These are phyloP conservation scores for Suhomyces emberorum DNA, from an alignment of 805 yeast genomes.

Conservation along the genomic window DNA sequence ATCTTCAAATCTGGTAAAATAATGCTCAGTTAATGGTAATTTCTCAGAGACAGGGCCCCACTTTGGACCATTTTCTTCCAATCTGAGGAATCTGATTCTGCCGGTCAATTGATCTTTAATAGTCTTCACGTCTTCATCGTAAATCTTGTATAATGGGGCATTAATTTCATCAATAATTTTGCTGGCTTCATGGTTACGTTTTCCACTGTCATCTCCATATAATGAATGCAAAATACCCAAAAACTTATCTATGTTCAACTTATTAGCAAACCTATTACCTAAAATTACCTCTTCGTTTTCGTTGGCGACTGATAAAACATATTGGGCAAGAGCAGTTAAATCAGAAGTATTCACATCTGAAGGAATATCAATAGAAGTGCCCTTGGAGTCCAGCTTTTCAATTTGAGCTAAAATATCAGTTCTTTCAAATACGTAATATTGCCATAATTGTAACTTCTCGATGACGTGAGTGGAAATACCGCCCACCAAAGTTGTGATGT, in stretches of 20 bases:
- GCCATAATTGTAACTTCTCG: slow-evolving; percentile 73
- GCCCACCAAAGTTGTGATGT: slow-evolving; percentile 58
- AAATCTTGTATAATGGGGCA: slow-evolving; percentile 63
- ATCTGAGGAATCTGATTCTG: slow-evolving; percentile 70
- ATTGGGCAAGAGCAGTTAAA: slow-evolving; percentile 46
- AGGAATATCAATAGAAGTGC: slow-evolving; percentile 12
- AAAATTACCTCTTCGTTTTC: slow-evolving; percentile 42
- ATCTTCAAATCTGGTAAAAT: slow-evolving; percentile 70
- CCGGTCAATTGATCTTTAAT: slow-evolving; percentile 70
- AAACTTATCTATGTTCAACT: slow-evolving; percentile 48
- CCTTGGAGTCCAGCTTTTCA: slow-evolving; percentile 31
- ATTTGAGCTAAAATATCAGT: slow-evolving; percentile 37
- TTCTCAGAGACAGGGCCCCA: slow-evolving; percentile 57
- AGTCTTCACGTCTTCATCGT: slow-evolving; percentile 67
- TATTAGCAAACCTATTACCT: slow-evolving; percentile 51
- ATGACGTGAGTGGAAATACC: slow-evolving; percentile 70
- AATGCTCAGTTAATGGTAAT: slow-evolving; percentile 75
- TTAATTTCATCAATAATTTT: slow-evolving; percentile 75
- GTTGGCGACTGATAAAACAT: slow-evolving; percentile 42
- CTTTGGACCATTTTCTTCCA: slow-evolving; percentile 80
- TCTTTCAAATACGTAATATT: slow-evolving; percentile 74
- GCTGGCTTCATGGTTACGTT: slow-evolving; percentile 38
- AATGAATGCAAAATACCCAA: slow-evolving; percentile 37
- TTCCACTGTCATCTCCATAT: slow-evolving; percentile 3
- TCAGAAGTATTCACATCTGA: slow-evolving; percentile 34